Conservation (phyloP, 345 rosid species). For the Populus pruinosa region DNA sequence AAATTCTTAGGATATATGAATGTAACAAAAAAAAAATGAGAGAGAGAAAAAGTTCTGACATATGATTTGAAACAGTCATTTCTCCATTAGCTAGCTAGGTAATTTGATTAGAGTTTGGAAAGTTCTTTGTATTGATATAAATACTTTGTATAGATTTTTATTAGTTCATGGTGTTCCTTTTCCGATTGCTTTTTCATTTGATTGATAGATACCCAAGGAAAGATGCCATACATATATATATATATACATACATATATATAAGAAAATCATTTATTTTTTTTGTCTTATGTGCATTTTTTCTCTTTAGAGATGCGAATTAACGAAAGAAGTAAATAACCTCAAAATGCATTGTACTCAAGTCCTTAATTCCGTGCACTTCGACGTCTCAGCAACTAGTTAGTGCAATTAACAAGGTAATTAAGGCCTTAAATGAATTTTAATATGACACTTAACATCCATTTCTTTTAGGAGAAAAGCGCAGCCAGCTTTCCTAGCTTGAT, state of each 20-base stretch:
- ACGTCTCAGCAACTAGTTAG: background rate
- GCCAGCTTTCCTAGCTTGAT: background rate
- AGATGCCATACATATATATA: background rate
- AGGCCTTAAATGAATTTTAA: background rate
- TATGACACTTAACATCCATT: background rate
- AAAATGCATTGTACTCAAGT: background rate
- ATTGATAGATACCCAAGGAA: conserved; percentile 11
- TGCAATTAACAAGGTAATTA: background rate
- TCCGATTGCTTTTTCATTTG: conserved; percentile 21
- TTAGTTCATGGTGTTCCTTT: conserved; percentile 23
- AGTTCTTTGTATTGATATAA: conserved; percentile 10
- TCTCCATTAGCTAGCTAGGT: conserved; percentile 13
- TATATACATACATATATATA: no score
- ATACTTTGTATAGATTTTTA: conserved; percentile 34
- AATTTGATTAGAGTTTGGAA: conserved; percentile 16
- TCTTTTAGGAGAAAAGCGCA: background rate
- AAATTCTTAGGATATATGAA: conserved; percentile 9
- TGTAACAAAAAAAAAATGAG: background rate
- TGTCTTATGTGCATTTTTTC: background rate
- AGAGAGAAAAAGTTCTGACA: background rate
- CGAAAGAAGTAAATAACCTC: background rate
- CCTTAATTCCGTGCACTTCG: background rate
- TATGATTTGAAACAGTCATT: conserved; percentile 4
- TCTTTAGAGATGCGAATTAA: background rate
- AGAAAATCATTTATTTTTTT: no score